Evolutionary conservation across 306 rosid genomes (phyloP).

Genomic region (Potentilla sterilis): DNA sequence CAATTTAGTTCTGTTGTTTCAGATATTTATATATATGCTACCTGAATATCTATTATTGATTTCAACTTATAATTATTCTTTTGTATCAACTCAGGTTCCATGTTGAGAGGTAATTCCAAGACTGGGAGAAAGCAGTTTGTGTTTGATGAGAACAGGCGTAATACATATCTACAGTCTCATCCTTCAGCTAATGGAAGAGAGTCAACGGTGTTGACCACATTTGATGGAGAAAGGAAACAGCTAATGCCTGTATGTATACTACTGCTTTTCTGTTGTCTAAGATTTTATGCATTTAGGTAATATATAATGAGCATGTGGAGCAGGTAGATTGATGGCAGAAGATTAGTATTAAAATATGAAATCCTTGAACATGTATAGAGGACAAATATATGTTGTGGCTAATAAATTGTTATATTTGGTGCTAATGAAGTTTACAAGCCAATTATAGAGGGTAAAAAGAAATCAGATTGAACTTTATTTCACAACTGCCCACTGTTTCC

Average conservation of each 20-base stretch:
- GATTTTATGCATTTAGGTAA: neutral
- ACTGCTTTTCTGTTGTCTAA: constrained; percentile 13
- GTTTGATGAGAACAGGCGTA: constrained; percentile 57
- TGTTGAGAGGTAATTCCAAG: constrained; percentile 36
- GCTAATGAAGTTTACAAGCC: neutral
- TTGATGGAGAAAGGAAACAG: constrained; percentile 54
- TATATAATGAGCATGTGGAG: constrained; percentile 3
- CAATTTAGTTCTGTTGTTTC: constrained; percentile 3
- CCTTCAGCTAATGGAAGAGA: constrained; percentile 37
- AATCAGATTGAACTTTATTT: neutral
- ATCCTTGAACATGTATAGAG: neutral
- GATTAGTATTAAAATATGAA: neutral
- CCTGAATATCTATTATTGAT: constrained; percentile 4
- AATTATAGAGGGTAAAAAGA: neutral
- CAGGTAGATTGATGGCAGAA: neutral
- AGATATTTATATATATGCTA: neutral
- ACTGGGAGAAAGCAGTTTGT: constrained; percentile 44
- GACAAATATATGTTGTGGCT: neutral
- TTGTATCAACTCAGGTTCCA: constrained; percentile 35
- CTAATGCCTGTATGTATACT: constrained; percentile 52
- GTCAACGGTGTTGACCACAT: constrained; percentile 51
- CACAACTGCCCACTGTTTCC: constrained; percentile 1
- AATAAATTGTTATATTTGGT: too few relatives aligned
- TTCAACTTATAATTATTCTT: neutral
- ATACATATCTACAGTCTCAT: constrained; percentile 40